Evolutionary conservation across 805 yeast genomes (phyloP).

Genomic region (Saturnispora galanensis): DNA sequence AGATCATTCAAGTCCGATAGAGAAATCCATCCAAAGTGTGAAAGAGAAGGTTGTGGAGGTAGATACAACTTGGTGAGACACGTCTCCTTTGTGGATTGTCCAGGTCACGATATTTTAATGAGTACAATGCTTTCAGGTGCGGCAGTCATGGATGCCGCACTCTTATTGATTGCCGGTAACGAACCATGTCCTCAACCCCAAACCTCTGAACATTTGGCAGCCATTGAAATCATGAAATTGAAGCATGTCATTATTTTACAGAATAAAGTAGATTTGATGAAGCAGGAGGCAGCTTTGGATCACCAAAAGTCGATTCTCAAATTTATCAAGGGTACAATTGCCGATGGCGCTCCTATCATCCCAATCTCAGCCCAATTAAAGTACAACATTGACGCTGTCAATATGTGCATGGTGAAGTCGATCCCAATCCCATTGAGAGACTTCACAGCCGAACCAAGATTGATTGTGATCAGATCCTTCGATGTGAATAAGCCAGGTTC

Average conservation of each 20-base stretch:
- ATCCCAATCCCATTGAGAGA: slow-evolving; percentile 97
- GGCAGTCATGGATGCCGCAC: slow-evolving; percentile 99
- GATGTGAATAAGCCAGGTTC: slow-evolving; percentile 99
- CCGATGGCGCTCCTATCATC: slow-evolving; percentile 97
- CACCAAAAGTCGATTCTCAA: slow-evolving; percentile 88
- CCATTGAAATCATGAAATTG: slow-evolving; percentile 97
- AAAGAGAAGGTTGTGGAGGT: slow-evolving; percentile 78
- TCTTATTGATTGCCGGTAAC: slow-evolving; percentile 91
- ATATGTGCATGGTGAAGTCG: slow-evolving; percentile 87
- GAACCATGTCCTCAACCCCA: slow-evolving; percentile 99
- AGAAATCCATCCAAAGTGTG: slow-evolving; percentile 90
- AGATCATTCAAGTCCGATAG: slow-evolving; percentile 89
- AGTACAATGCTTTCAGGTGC: slow-evolving; percentile 99
- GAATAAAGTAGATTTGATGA: slow-evolving; percentile 97
- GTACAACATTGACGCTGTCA: slow-evolving; percentile 97
- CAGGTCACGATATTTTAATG: slow-evolving; percentile 99
- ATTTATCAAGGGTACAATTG: slow-evolving; percentile 95
- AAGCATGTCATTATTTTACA: slow-evolving; percentile 93
- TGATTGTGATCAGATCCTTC: slow-evolving; percentile 95
- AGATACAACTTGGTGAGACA: slow-evolving; percentile 89
- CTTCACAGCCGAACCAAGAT: slow-evolving; percentile 84
- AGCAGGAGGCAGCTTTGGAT: slow-evolving; percentile 91
- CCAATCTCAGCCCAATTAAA: slow-evolving; percentile 98
- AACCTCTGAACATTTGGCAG: slow-evolving; percentile 98
- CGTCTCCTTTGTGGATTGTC: slow-evolving; percentile 98